Conservation (phyloP, 345 rosid genomes). For the Clausena lansium region DNA sequence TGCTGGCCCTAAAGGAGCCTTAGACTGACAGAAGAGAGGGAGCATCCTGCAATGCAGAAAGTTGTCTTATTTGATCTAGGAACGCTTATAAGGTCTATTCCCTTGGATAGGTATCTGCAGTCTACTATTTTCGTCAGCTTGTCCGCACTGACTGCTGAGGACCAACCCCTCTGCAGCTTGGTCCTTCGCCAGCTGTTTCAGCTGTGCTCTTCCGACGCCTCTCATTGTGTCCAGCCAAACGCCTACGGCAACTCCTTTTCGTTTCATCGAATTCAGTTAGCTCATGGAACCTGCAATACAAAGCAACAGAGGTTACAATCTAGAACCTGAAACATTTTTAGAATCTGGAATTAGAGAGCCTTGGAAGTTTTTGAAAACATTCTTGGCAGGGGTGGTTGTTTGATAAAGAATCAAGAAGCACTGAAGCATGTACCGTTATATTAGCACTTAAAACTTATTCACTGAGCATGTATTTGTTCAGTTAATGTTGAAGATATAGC, state of each 20-base stretch:
- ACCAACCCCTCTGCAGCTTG: constrained; percentile 40
- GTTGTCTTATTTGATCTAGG: constrained; percentile 46
- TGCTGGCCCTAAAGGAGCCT: not conserved
- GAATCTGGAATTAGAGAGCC: not conserved
- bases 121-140: constrained; percentile 36
- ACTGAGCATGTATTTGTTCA: not conserved
- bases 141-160: constrained; percentile 33
- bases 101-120: constrained; percentile 32
- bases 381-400: too few relatives aligned
- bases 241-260: constrained; percentile 78
- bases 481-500: not conserved
- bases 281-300: constrained; percentile 50
- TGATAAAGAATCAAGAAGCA: too few relatives aligned
- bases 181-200: constrained; percentile 53
- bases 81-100: constrained; percentile 34
- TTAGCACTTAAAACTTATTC: too few relatives aligned
- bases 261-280: constrained; percentile 72
- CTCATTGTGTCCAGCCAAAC: constrained; percentile 85
- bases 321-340: not conserved
- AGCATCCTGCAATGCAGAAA: constrained; percentile 31
- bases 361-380: not conserved
- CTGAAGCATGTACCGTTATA: too few relatives aligned
- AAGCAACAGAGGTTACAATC: not conserved
- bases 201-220: constrained; percentile 67
- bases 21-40: constrained; percentile 89